phyloP scores from a whole-genome alignment of 768 basidiomycete genomes.

The Lactarius pseudohatsudake region DNA sequence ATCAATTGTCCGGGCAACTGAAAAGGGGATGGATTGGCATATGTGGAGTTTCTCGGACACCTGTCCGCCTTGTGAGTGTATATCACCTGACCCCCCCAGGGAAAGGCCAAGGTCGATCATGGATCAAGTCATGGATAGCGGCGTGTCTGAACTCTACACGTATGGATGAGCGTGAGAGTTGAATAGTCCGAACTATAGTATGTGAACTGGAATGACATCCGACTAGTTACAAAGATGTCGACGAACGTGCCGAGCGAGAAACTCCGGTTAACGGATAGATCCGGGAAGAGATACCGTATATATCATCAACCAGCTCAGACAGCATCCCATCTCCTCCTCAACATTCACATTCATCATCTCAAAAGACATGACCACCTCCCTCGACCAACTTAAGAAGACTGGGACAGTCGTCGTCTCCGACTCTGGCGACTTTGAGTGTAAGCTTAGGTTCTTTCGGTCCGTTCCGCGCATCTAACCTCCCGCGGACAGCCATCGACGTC shows the following conservation, averaged over 20 bases:
- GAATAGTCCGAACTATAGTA: not conserved
- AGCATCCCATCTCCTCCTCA: not conserved
- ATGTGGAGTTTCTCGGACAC: too few species aligned
- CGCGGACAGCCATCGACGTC: slow-evolving; percentile 73
- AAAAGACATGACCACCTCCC: slow-evolving; percentile 69
- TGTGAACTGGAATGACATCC: not conserved
- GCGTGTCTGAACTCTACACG: not conserved
- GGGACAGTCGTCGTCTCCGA: slow-evolving; percentile 97
- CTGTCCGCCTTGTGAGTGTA: too few species aligned
- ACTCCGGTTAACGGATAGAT: slow-evolving; percentile 11
- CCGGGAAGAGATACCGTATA: slow-evolving; percentile 18
- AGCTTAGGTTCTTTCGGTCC: slow-evolving; percentile 27
- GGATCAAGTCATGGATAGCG: too few species aligned
- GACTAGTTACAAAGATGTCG: not conserved
- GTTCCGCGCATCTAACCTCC: slow-evolving; percentile 23
- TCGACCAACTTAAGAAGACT: slow-evolving; percentile 82
- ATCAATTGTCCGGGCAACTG: too few species aligned
- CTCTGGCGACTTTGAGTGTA: slow-evolving; percentile 92
- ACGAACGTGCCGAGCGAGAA: not conserved
- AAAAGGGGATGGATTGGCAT: too few species aligned
- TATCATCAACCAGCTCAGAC: slow-evolving; percentile 10
- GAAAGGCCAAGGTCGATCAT: not conserved
- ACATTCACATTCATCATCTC: slow-evolving; percentile 25
- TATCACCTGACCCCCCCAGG: not conserved
- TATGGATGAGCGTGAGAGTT: not conserved